Base-by-base conservation (phyloP, 257 asterid species). In the Craterostigma plantagineum region DNA sequence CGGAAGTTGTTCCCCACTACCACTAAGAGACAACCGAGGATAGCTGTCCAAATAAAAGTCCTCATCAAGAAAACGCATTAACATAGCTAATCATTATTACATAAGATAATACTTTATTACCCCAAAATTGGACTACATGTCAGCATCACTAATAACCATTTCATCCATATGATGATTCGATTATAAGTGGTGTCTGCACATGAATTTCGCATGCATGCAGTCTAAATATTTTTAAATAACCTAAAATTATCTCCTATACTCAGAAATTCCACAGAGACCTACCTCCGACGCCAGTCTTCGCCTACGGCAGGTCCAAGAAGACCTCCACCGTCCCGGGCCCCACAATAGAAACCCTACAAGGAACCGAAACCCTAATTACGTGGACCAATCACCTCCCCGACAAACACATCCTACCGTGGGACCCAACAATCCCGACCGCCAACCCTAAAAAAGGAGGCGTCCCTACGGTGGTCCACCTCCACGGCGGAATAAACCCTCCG, bases 391-490 rank as follows among this genome's bases (percentile, higher is more conserved):
- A 73, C 27, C 94, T 85, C 55, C 94, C 94, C 18, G 43, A 80
- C 15, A 68, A 73, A 15, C 96, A 85, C 68, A 85, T 85, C 3
- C 55, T 85, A 0, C 96, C 94, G 10, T 75, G 92, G 91, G 96
- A 85, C 48, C 81, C 79, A 1, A 70, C 94, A 0, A 77, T 85
- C 4, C 92, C 94, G 7, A 75, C 84, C 0, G 94, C 94, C 40
- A 61, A 43, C 5, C 77, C 87, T 10, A 60, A 43, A 0, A 37
- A n/a, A n/a, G n/a, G 37, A 3, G 96, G 96, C 12, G 51, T 85
- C 34, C 94, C 96, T 18, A 77, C 96, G 0, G 94, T 75, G 46
- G 92, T 77, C 30, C 96, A 85, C 59, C 83, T 85, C 51, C 96
- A 85, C 50, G 96, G 96, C 7, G 83, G 77, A 42, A 56, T 85